Percentiles rank a stretch among this genome's conserved stretches.
Evolutionary conservation across 805 yeast genomes (phyloP).

Genomic region (Limtongozyma cylindracea): DNA sequence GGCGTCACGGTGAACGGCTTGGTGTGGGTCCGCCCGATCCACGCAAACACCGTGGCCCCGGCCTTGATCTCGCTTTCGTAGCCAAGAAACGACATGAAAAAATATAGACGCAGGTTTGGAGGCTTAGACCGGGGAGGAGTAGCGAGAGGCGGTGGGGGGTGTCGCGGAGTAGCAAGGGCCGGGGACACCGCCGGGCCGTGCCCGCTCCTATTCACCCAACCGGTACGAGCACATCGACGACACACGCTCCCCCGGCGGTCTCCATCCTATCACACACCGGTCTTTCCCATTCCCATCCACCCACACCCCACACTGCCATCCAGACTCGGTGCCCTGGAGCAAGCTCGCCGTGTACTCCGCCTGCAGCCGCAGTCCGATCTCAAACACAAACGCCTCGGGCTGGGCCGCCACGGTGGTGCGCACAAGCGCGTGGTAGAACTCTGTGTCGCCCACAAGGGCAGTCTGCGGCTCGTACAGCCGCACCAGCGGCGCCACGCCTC

Average conservation of each 20-base stretch:
- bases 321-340: too few species aligned
- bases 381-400: constrained; percentile 45
- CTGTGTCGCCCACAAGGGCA: constrained; percentile 61
- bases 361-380: constrained; percentile 43
- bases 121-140: too few species aligned
- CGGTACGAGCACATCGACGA: too few species aligned
- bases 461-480: constrained; percentile 42
- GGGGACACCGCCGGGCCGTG: too few species aligned
- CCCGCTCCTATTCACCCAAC: too few species aligned
- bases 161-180: too few species aligned
- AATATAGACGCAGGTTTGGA: too few species aligned
- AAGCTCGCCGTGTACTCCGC: constrained; percentile 12
- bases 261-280: too few species aligned
- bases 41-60: constrained; percentile 71
- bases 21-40: constrained; percentile 57
- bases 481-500: constrained; percentile 46
- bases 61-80: constrained; percentile 52
- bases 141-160: too few species aligned
- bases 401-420: constrained; percentile 12
- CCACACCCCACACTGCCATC: too few species aligned
- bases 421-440: constrained; percentile 38
- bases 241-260: too few species aligned
- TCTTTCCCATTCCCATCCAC: too few species aligned
- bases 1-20: constrained; percentile 42
- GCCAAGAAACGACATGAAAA: constrained; percentile 24